phyloP scores from a whole-genome alignment of 2,329 filamentous ascomycete genomes.

The Fonsecaea nubica region DNA sequence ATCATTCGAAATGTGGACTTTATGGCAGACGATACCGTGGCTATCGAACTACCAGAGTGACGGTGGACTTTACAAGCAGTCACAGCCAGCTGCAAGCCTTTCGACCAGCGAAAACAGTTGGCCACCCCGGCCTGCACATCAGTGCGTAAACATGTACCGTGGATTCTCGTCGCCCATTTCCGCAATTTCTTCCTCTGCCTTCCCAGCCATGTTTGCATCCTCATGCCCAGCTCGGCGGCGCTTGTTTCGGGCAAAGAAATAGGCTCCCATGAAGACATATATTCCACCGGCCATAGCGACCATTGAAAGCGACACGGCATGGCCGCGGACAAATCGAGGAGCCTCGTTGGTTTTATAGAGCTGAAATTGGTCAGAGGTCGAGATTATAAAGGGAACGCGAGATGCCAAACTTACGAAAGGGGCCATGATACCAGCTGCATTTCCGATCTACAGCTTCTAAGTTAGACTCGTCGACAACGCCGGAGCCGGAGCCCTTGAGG shows the following conservation, averaged over 20 bases:
- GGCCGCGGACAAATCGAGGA: conserved; percentile 67
- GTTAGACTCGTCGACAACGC: conserved; percentile 60
- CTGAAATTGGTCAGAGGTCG: conserved; percentile 19
- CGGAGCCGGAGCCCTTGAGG: background rate
- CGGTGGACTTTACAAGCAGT: background rate
- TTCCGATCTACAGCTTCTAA: conserved; percentile 61
- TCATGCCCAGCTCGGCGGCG: conserved; percentile 45
- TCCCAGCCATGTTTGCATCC: conserved; percentile 48
- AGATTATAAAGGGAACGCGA: background rate
- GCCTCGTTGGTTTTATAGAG: conserved; percentile 54
- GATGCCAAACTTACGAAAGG: conserved; percentile 63
- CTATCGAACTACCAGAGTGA: background rate
- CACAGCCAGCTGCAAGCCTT: background rate
- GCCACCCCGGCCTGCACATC: conserved; percentile 27
- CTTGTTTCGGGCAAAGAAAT: conserved; percentile 58
- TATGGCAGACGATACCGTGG: background rate
- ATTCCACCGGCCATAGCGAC: conserved; percentile 62
- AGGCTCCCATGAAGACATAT: conserved; percentile 63
- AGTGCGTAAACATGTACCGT: conserved; percentile 47
- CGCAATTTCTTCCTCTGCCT: conserved; percentile 51
- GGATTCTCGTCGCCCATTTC: conserved; percentile 54
- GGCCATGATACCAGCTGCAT: conserved; percentile 74
- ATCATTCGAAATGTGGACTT: background rate
- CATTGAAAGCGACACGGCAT: conserved; percentile 66
- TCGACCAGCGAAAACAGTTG: background rate